Conservation (phyloP, 2,329 filamentous ascomycete genomes). For the Westerdykella aurantiaca region DNA sequence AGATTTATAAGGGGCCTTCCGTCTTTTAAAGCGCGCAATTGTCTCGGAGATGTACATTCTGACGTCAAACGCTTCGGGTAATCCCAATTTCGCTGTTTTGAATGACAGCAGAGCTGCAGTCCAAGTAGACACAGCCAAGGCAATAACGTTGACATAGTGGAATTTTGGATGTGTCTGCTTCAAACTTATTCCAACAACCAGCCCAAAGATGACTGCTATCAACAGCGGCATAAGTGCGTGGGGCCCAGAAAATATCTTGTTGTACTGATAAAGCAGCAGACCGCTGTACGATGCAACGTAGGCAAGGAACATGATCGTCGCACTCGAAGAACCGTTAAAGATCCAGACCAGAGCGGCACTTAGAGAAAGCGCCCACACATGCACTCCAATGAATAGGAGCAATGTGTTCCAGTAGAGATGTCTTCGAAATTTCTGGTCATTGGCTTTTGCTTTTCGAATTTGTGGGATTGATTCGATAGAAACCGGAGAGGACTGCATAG, state of each 20-base stretch:
- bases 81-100: slow-evolving; percentile 45
- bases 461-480: slow-evolving; percentile 40
- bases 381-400: slow-evolving; percentile 45
- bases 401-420: slow-evolving; percentile 49
- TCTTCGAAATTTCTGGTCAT: slow-evolving; percentile 43
- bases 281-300: slow-evolving; percentile 49
- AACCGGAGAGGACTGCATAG: slow-evolving; percentile 39
- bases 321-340: slow-evolving; percentile 41
- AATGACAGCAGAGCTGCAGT: slow-evolving; percentile 47
- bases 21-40: slow-evolving; percentile 10
- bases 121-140: slow-evolving; percentile 48
- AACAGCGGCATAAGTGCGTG: slow-evolving; percentile 46
- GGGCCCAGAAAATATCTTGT: slow-evolving; percentile 48
- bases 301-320: slow-evolving; percentile 46
- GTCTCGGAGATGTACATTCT: slow-evolving; percentile 25
- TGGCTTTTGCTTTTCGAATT: slow-evolving; percentile 42
- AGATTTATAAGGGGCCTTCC: slow-evolving; percentile 10
- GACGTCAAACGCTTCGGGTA: slow-evolving; percentile 34
- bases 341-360: slow-evolving; percentile 49
- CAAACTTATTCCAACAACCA: slow-evolving; percentile 45
- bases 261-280: slow-evolving; percentile 48
- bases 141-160: slow-evolving; percentile 44
- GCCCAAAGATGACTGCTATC: slow-evolving; percentile 42
- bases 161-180: slow-evolving; percentile 38
- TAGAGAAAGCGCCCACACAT: slow-evolving; percentile 50